Conservation (phyloP, 345 rosid genomes). For the Gossypium longicalyx region DNA sequence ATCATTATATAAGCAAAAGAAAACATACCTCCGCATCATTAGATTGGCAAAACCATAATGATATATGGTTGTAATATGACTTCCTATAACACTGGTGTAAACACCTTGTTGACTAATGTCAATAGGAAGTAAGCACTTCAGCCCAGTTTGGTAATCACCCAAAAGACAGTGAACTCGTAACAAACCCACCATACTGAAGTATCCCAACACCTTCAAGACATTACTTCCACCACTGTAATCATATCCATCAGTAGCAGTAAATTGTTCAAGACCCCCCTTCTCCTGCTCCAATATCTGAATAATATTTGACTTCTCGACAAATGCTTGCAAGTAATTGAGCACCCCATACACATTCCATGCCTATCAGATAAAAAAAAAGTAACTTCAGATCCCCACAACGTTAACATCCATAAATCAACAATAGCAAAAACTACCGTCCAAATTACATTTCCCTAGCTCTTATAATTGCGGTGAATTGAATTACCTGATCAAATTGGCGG, state of each 20-base stretch:
- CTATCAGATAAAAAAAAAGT: conserved; percentile 26
- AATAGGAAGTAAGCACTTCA: conserved; percentile 87
- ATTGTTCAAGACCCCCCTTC: conserved; percentile 85
- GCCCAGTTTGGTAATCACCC: conserved; percentile 93
- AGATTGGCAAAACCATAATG: conserved; percentile 98
- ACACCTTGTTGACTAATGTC: conserved; percentile 96
- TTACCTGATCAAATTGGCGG: conserved; percentile 71
- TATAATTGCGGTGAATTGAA: not conserved
- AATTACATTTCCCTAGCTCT: not conserved
- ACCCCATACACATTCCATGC: conserved; percentile 99
- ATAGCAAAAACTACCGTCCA: not conserved
- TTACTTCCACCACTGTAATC: conserved; percentile 96
- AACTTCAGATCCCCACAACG: not conserved
- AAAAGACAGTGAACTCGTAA: conserved; percentile 92
- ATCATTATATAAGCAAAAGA: not conserved
- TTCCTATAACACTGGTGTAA: conserved; percentile 84
- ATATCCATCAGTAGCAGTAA: conserved; percentile 95
- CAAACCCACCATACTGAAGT: conserved; percentile 96
- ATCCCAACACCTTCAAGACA: conserved; percentile 92
- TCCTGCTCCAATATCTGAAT: conserved; percentile 88
- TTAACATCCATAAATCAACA: not conserved
- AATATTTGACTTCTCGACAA: conserved; percentile 86
- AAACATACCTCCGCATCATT: conserved; percentile 83
- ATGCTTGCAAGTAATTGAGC: conserved; percentile 97
- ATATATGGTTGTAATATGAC: conserved; percentile 87